These are phyloP conservation scores for Epichloe brachyelytri DNA, from an alignment of 2,329 filamentous ascomycete genomes.

Conservation along the genomic window DNA sequence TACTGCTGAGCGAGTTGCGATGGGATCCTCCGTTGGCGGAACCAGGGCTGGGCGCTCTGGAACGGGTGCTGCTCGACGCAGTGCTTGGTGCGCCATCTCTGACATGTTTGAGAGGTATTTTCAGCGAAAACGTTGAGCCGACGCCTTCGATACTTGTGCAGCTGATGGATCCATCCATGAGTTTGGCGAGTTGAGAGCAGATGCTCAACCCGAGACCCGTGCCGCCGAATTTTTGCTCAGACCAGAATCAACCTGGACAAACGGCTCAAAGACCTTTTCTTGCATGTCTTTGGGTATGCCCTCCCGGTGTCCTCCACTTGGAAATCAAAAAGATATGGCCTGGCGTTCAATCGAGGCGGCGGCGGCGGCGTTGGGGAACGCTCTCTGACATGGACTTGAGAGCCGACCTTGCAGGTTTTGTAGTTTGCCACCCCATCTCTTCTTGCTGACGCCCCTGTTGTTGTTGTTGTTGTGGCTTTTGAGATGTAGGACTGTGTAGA, in stretches of 20 bases:
- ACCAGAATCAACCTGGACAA: conserved; percentile 83
- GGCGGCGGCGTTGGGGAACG: conserved; percentile 38
- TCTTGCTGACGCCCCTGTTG: conserved; percentile 7
- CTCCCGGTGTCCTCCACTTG: conserved; percentile 82
- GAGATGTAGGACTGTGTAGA: conserved; percentile 40
- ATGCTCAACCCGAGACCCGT: conserved; percentile 83
- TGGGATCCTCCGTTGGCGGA: conserved; percentile 26
- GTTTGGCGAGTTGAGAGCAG: conserved; percentile 67
- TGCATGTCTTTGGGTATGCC: conserved; percentile 71
- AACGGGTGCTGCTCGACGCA: conserved; percentile 39
- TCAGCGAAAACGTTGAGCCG: conserved; percentile 72
- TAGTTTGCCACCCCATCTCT: conserved; percentile 37
- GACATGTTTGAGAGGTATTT: conserved; percentile 67
- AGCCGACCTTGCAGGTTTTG: conserved; percentile 39
- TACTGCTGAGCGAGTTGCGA: conserved; percentile 16
- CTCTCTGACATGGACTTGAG: conserved; percentile 37
- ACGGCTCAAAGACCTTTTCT: conserved; percentile 80
- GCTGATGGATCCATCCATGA: conserved; percentile 70
- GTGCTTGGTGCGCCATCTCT: conserved; percentile 45
- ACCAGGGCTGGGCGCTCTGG: conserved; percentile 33
- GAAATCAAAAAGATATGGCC: conserved; percentile 68
- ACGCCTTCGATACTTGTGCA: conserved; percentile 59
- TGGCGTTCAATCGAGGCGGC: conserved; percentile 43
- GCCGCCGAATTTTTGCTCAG: conserved; percentile 83
- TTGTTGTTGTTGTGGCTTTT: conserved; percentile 15